These are phyloP conservation scores for Dorcoceras hygrometricum DNA, from an alignment of 257 asterid species.

Conservation along the genomic window DNA sequence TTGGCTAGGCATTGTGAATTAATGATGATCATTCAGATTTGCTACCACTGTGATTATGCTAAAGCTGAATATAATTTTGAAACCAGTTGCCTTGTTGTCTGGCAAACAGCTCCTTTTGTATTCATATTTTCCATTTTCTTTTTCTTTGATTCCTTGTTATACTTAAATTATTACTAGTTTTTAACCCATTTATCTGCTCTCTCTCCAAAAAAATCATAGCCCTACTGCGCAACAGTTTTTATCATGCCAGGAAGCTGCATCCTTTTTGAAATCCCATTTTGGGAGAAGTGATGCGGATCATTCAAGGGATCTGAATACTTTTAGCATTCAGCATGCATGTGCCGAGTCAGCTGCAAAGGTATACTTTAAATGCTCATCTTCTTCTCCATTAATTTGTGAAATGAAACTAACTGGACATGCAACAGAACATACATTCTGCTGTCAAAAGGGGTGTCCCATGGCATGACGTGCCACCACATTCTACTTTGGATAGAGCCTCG, in stretches of 20 bases:
- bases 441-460: conserved; percentile 26
- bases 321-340: conserved; percentile 41
- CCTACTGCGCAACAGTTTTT: conserved; percentile 79
- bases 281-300: conserved; percentile 37
- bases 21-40: background rate
- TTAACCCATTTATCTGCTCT: conserved; percentile 21
- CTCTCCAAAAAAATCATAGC: conserved; percentile 33
- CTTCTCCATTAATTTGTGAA: conserved; percentile 19
- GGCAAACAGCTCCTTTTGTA: background rate
- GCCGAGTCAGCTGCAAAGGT: conserved; percentile 47
- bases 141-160: conserved; percentile 2
- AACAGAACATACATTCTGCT: conserved; percentile 48
- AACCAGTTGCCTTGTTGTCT: background rate
- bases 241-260: conserved; percentile 87
- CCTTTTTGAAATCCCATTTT: conserved; percentile 65
- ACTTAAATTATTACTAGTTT: conserved; percentile 21
- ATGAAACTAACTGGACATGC: conserved; percentile 30
- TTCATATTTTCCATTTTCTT: conserved; percentile 12
- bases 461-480: conserved; percentile 34
- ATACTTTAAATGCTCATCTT: conserved; percentile 26
- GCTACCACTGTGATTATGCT: background rate
- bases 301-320: conserved; percentile 42
- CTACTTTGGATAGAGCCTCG: conserved; percentile 35
- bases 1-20: background rate
- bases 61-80: background rate